Conservation (phyloP, 495 filamentous ascomycete genomes). For the Penicillium simplicissimum region DNA sequence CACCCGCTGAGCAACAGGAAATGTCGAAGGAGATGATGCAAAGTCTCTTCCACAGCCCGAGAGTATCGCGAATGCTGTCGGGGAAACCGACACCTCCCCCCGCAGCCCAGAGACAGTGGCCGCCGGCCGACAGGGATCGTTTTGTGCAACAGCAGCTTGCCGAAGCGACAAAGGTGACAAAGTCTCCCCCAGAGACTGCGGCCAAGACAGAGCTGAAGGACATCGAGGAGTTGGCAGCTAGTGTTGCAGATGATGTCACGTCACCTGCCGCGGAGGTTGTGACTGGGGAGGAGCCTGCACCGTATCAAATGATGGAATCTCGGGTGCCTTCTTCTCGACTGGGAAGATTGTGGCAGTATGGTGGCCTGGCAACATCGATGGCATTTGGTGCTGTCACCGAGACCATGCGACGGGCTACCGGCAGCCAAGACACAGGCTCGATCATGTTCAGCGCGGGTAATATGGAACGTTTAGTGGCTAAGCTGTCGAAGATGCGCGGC, state of each 20-base stretch:
- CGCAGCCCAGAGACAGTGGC: slow-evolving; percentile 5
- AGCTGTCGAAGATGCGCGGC: slow-evolving; percentile 92
- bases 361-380: slow-evolving; percentile 91
- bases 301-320: slow-evolving; percentile 82
- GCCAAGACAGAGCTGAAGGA: slow-evolving; percentile 22
- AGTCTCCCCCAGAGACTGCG: background rate
- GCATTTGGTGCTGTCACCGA: slow-evolving; percentile 90
- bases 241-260: slow-evolving; percentile 28
- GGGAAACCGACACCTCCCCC: slow-evolving; percentile 26
- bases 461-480: slow-evolving; percentile 87
- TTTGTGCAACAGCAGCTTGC: slow-evolving; percentile 2
- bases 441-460: slow-evolving; percentile 87
- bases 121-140: slow-evolving; percentile 2
- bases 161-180: background rate
- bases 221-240: slow-evolving; percentile 23
- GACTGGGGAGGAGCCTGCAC: slow-evolving; percentile 22
- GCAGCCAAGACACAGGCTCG: slow-evolving; percentile 63
- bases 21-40: slow-evolving; percentile 58
- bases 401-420: slow-evolving; percentile 69
- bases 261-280: slow-evolving; percentile 13
- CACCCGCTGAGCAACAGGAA: slow-evolving; percentile 37
- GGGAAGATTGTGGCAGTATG: slow-evolving; percentile 90
- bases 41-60: slow-evolving; percentile 61
- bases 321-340: slow-evolving; percentile 86
- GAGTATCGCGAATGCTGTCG: slow-evolving; percentile 56